phyloP scores from a whole-genome alignment of 2,329 filamentous ascomycete species.

The Epichloe hybrida region DNA sequence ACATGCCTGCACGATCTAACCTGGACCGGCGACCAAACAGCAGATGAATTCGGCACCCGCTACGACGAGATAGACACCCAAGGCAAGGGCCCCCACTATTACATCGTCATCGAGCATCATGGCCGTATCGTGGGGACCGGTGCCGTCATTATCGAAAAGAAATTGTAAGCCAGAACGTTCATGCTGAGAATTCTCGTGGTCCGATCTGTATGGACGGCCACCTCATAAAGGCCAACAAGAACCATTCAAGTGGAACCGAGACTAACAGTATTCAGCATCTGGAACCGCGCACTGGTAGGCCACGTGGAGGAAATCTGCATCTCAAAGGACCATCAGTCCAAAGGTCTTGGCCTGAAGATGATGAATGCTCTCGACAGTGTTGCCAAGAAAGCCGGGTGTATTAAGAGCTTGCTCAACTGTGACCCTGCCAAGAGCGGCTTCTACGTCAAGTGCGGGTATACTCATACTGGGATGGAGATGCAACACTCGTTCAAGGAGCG shows the following conservation, averaged over 20 bases:
- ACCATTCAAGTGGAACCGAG: no score
- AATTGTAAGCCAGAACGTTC: conserved; percentile 40
- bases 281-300: conserved; percentile 54
- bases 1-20: conserved; percentile 65
- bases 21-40: conserved; percentile 57
- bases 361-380: conserved; percentile 66
- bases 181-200: no score
- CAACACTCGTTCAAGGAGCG: conserved; percentile 3
- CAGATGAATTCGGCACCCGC: conserved; percentile 51
- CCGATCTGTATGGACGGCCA: no score
- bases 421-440: conserved; percentile 67
- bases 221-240: no score
- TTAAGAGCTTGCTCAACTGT: conserved; percentile 72
- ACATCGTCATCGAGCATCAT: conserved; percentile 54
- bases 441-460: conserved; percentile 35
- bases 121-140: conserved; percentile 59
- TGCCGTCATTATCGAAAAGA: conserved; percentile 63
- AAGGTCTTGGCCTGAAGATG: conserved; percentile 63
- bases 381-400: conserved; percentile 61
- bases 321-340: conserved; percentile 64
- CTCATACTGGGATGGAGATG: conserved; percentile 10
- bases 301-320: conserved; percentile 82
- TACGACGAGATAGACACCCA: conserved; percentile 43
- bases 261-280: conserved; percentile 33
- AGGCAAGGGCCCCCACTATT: conserved; percentile 45